Conservation (phyloP, 2,329 filamentous ascomycete species). For the Fusarium proliferatum region DNA sequence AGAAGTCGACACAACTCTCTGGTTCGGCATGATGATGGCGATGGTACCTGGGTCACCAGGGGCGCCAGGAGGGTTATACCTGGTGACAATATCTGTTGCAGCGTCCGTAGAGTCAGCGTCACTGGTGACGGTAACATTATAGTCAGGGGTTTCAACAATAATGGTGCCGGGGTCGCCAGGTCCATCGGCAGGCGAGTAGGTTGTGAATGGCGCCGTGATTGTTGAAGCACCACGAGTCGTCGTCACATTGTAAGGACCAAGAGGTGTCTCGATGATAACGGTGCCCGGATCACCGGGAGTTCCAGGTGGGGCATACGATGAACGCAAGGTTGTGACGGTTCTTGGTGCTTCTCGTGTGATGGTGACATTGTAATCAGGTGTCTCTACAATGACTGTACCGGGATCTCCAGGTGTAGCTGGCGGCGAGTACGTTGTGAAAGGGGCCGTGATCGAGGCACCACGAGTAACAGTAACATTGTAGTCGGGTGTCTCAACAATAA, state of each 20-base stretch:
- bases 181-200: slow-evolving; percentile 8
- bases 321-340: background rate
- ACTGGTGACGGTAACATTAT: slow-evolving; percentile 17
- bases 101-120: background rate
- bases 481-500: slow-evolving; percentile 24
- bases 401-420: slow-evolving; percentile 21
- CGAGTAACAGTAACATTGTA: slow-evolving; percentile 28
- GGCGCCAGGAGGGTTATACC: slow-evolving; percentile 13
- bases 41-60: slow-evolving; percentile 25
- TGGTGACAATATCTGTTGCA: slow-evolving; percentile 5
- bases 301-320: slow-evolving; percentile 4
- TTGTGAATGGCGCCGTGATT: slow-evolving; percentile 22
- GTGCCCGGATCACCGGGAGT: slow-evolving; percentile 16
- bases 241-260: slow-evolving; percentile 18
- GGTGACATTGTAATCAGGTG: slow-evolving; percentile 20
- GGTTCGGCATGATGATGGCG: slow-evolving; percentile 22
- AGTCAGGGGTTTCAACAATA: slow-evolving; percentile 19
- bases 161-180: slow-evolving; percentile 21
- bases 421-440: slow-evolving; percentile 17
- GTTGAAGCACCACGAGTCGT: slow-evolving; percentile 16
- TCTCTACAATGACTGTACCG: slow-evolving; percentile 25
- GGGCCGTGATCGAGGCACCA: slow-evolving; percentile 3
- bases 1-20: slow-evolving; percentile 1
- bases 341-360: slow-evolving; percentile 12
- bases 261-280: slow-evolving; percentile 18